Evolutionary conservation across 768 basidiomycete genomes (phyloP), one percentile per base, ranked within the genome.

Genomic region (Ramaria sp.): DNA sequence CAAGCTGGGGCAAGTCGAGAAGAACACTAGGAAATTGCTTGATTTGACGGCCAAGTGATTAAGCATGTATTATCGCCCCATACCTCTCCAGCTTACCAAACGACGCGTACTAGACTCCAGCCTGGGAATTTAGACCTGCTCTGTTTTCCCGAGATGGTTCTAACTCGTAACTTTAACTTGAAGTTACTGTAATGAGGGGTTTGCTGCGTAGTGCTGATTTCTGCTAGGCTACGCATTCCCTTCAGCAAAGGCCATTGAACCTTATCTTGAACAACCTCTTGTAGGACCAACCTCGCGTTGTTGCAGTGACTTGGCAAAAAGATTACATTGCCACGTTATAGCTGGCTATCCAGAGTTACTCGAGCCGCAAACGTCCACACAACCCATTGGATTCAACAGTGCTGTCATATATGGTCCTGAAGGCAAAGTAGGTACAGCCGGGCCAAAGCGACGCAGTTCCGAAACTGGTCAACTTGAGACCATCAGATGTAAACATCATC

Each of bases 91-190:
- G 50, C 47, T 53, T 41, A 37, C 48, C 43, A 55, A 43, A 59
- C 37, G 7, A 45, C 31, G 19, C 24, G 19, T 43, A 63, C 3
- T 34, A 93, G 90, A 53, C 69, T 94, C 17, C 63, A 74, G 39
- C 86, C 88, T 0, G 71, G 76, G 45, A 80, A 86, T 4, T 67
- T 94, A 9, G 92, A 96, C 66, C 75, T 95, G 27, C 70, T 95
- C 10, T 92, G 92, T 67, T 70, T 86, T 37, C 89, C 91, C 0
- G 93, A 96, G 71, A 92, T 94, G 89, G 78, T 81, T 19, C 84
- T 94, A 63, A 84, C 80, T 10, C 86, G 86, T 87, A 6, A 19
- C 52, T 27, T 27, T 27, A 27, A n/a, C n/a, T 27, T 27, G 27
- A 27, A 34, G 22, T n/a, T 45, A 11, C 15, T 7, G 10, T 20